Base-by-base conservation (phyloP, 23 red algal species). In the Gracilaria domingensis region DNA sequence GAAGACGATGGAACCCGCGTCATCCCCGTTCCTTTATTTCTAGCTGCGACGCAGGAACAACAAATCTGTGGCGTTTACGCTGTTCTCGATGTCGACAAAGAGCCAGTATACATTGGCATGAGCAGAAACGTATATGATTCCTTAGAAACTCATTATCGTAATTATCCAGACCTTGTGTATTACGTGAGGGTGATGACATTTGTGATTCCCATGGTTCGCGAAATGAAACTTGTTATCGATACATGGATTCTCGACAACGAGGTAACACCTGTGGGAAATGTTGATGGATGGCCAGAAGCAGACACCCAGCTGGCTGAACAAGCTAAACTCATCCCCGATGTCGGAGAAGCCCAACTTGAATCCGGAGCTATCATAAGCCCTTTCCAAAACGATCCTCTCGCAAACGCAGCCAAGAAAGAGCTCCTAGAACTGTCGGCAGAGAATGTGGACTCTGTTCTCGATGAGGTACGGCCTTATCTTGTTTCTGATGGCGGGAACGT, bases 401-500 rank as follows among this genome's bases (percentile, higher is more conserved):
- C 34, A 39, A 76, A 60, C 14, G 17, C 42, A 47, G 42, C 24
- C 9, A 59, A 48, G 25, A 42, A 47, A 14, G 72, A 64, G 56
- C 28, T 61, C 7, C 33, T 92, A 50, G 53, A 87, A 35, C 21
- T 98, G n/a, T 80, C 56, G 4, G 24, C 32, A 28, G 87, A 60
- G 16, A 93, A 88, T 34, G 84, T 96, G 23, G 75, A 93, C 38
- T 17, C 30, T 25, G 93, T 65, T 20, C 84, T 98, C 12, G 82
- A 95, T 45, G 93, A 95, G 36, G 93, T 98, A 23, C 86, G 97
- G 55, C 97, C 97, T 25, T 94, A 48, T 30, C 83, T 99, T 56
- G 75, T 92, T 39, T 81, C 89, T 1, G 97, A 99, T 71, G 97
- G 97, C 40, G 97, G 97, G 17, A 95, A 99, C 58, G 67, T 99